Conservation (phyloP, 2,329 filamentous ascomycete species). For the Elsinoe necatrix region DNA sequence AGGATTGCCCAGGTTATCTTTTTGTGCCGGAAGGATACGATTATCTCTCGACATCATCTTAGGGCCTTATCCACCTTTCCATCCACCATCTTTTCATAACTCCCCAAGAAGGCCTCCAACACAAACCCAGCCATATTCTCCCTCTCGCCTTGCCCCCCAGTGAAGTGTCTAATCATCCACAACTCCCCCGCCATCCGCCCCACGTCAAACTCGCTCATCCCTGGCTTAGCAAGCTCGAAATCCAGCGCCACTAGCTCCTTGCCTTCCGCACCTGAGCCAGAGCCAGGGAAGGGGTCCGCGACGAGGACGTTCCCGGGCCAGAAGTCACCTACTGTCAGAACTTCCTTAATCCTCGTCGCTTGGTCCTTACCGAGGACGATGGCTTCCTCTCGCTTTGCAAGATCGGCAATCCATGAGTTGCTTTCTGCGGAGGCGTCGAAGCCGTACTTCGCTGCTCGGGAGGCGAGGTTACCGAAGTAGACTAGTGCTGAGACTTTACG, state of each 20-base stretch:
- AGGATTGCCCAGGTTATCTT: no score
- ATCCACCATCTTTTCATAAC: not conserved
- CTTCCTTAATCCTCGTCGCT: not conserved
- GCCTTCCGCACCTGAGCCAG: not conserved
- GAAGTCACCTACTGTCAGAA: not conserved
- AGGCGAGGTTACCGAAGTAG: not conserved
- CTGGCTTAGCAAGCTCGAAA: slow-evolving; percentile 3
- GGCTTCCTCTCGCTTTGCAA: not conserved
- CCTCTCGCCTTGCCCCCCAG: not conserved
- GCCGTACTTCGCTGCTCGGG: not conserved
- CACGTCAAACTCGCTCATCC: not conserved
- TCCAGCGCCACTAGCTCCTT: slow-evolving; percentile 4
- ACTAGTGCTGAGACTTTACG: not conserved
- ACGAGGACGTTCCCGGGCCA: not conserved
- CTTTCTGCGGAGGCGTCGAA: not conserved
- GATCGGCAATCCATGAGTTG: not conserved
- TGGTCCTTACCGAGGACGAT: not conserved
- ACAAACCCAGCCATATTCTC: slow-evolving; percentile 1
- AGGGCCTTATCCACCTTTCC: not conserved
- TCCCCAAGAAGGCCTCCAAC: not conserved
- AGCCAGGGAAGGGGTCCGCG: not conserved
- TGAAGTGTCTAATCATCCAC: slow-evolving; percentile 9
- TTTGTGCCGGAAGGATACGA: no score
- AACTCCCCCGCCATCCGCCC: slow-evolving; percentile 3
- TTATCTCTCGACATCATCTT: no score